These are phyloP conservation scores for Blastobotrys apis DNA, from an alignment of 1,139 yeast species.

Conservation along the genomic window DNA sequence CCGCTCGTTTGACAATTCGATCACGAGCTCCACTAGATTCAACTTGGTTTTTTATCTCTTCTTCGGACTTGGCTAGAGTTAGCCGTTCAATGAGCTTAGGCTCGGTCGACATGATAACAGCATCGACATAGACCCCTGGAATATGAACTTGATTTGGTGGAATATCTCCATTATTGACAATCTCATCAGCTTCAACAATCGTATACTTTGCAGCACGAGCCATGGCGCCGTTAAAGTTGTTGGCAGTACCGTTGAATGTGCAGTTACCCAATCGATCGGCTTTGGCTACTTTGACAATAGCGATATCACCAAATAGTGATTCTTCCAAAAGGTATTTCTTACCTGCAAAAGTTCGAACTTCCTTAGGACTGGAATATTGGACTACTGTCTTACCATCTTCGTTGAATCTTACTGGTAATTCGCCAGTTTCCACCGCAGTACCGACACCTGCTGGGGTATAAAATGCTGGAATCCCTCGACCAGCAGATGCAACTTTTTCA, in stretches of 20 bases:
- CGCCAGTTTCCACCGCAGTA: slow-evolving; percentile 48
- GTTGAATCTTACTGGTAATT: slow-evolving; percentile 42
- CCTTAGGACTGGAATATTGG: slow-evolving; percentile 38
- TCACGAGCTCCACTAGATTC: slow-evolving; percentile 28
- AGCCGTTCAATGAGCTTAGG: slow-evolving; percentile 40
- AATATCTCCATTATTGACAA: slow-evolving; percentile 42
- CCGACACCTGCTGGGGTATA: slow-evolving; percentile 49
- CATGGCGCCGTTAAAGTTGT: slow-evolving; percentile 42
- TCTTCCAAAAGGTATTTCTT: slow-evolving; percentile 40
- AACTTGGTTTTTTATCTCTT: slow-evolving; percentile 18
- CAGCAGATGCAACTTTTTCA: slow-evolving; percentile 47
- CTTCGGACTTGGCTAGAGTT: slow-evolving; percentile 21
- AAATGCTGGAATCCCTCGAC: slow-evolving; percentile 48
- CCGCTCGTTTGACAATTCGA: slow-evolving; percentile 41
- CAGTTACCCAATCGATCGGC: slow-evolving; percentile 43
- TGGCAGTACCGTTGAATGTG: slow-evolving; percentile 43
- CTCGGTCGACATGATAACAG: slow-evolving; percentile 37
- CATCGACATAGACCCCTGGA: slow-evolving; percentile 41
- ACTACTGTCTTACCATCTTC: slow-evolving; percentile 37
- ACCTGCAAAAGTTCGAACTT: slow-evolving; percentile 38
- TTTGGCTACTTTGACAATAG: slow-evolving; percentile 41
- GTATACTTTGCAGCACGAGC: slow-evolving; percentile 42
- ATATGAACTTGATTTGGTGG: slow-evolving; percentile 41
- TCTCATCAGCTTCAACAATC: slow-evolving; percentile 44
- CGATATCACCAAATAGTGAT: slow-evolving; percentile 43